Evolutionary conservation across 2,329 filamentous ascomycete species (phyloP), one percentile per base, ranked within the genome.

Genomic region (Calonectria pteridis): DNA sequence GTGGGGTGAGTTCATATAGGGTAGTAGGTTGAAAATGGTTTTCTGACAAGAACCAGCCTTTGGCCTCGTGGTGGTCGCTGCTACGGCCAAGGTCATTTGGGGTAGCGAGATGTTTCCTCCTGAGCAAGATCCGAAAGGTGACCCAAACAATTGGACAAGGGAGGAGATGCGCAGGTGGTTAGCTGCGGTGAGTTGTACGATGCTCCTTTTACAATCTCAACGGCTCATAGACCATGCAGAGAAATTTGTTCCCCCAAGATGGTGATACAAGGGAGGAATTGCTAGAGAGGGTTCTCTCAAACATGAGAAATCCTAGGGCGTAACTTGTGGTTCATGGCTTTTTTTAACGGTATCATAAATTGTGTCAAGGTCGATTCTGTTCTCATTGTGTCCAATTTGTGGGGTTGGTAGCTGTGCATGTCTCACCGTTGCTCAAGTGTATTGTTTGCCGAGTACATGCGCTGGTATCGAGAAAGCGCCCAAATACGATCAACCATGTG

Each of bases 131-230:
- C 95, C 96, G n/a, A 94, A 87, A 33, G 95, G 95, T 73, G 90
- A 95, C 87, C 91, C 87, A 50, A 86, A 88, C 50, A 83, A 81
- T 13, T 98, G 96, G 96, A 95, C 94, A 0, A 88, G 89, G 71
- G 93, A 95, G 62, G 95, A 98, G 81, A 88, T 98, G 84, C 89
- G 91, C 74, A 88, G 93, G 80, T 98, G 96, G 95, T 87, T 98
- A 65, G 91, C 91, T 58, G 91, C 90, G 79, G 96, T 98, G 89
- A 85, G 68, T 62, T 23, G 23, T 51, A 13, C 13, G 1, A n/a
- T 11, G 6, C 13, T 18, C 6, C 6, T 10, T 16, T n/a, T 16
- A 20, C 14, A 13, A n/a, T 50, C 4, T 26, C 11, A 5, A 49
- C 18, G 35, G 69, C 62, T 59, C 20, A 62, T 5, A 11, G 13